Percentiles rank a stretch among this genome's conserved stretches.
Conservation (phyloP, 2,329 filamentous ascomycete species). For the Beauveria scarabaeidicola region DNA sequence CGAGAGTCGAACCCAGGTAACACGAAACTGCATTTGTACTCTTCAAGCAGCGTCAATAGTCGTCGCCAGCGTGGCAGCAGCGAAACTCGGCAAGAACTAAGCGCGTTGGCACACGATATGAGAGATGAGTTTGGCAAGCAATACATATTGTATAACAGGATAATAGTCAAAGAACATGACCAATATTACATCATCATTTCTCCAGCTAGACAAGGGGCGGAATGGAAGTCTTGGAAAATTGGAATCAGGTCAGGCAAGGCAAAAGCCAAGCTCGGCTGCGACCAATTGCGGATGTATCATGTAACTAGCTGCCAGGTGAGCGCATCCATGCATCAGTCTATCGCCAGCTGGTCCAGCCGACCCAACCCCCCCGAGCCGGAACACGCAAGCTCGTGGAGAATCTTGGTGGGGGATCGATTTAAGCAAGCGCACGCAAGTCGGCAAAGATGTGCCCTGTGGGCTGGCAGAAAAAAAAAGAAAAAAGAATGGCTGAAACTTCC, state of each 20-base stretch:
- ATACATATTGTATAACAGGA: too few species aligned
- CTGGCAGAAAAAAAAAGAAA: background rate
- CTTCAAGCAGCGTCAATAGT: too few species aligned
- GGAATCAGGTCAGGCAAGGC: background rate
- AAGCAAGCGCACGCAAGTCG: background rate
- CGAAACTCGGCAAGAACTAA: background rate
- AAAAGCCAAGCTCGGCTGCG: too few species aligned
- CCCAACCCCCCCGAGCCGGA: background rate
- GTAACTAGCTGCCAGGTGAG: background rate
- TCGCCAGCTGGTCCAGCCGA: background rate
- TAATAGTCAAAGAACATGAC: background rate
- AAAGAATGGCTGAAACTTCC: too few species aligned
- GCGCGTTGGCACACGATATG: background rate
- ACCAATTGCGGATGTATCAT: too few species aligned
- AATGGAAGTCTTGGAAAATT: background rate
- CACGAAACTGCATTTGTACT: too few species aligned
- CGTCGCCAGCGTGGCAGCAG: too few species aligned
- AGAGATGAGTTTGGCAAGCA: background rate
- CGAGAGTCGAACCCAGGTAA: too few species aligned
- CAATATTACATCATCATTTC: background rate
- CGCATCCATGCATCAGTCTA: background rate
- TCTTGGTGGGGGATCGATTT: background rate
- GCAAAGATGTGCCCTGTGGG: background rate
- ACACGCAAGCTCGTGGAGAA: conserved; percentile 3
- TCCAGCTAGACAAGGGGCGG: background rate